Conservation (phyloP, 495 filamentous ascomycete species). For the Podospora fimiseda region DNA sequence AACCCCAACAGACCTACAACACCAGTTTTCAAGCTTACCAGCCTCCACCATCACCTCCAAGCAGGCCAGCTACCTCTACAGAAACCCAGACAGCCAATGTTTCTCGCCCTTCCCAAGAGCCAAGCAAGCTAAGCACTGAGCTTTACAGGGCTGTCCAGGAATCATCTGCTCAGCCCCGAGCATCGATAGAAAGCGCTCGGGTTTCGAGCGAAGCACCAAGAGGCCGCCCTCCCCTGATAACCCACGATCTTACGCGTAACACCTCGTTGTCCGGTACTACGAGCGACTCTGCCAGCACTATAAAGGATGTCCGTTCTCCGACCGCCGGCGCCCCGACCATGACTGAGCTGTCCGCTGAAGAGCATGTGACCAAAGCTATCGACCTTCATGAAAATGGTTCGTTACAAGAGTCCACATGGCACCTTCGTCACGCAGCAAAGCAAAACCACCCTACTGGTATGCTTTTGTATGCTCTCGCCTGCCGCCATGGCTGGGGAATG, state of each 20-base stretch:
- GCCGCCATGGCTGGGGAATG: constrained; percentile 98
- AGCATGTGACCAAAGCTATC: constrained; percentile 83
- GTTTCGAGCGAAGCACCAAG: constrained; percentile 34
- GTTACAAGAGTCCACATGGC: constrained; percentile 88
- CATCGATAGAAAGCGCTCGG: constrained; percentile 40
- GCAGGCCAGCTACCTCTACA: constrained; percentile 44
- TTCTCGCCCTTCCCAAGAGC: constrained; percentile 36
- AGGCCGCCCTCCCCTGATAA: too few relatives aligned
- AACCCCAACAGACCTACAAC: constrained; percentile 39
- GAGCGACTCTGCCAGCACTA: constrained; percentile 60
- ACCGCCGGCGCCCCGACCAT: constrained; percentile 42
- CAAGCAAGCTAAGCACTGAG: constrained; percentile 41
- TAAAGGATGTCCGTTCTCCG: constrained; percentile 51
- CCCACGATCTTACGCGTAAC: too few relatives aligned
- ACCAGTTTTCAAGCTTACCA: constrained; percentile 33
- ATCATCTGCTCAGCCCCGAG: constrained; percentile 40
- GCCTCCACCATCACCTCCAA: constrained; percentile 51
- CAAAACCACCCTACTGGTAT: constrained; percentile 84
- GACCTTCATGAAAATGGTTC: constrained; percentile 79
- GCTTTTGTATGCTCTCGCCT: constrained; percentile 91
- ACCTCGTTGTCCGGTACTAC: constrained; percentile 45
- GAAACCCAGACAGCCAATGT: constrained; percentile 26
- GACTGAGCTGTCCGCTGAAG: constrained; percentile 63
- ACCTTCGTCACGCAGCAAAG: constrained; percentile 83
- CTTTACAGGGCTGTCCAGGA: constrained; percentile 24